Conservation (phyloP, 2,329 filamentous ascomycete genomes). For the Nemania diffusa region DNA sequence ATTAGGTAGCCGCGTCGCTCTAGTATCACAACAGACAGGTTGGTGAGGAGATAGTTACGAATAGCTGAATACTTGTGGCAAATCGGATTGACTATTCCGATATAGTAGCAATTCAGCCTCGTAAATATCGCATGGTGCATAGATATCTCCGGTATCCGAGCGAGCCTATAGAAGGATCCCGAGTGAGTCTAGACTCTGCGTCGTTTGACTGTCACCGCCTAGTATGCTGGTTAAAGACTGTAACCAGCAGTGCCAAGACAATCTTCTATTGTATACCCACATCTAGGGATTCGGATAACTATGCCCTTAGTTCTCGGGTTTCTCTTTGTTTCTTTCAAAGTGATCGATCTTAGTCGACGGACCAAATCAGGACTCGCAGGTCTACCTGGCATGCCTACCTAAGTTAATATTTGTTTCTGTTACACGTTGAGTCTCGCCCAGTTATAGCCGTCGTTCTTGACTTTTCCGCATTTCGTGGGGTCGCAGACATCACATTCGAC, state of each 20-base stretch:
- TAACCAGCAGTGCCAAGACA: slow-evolving; percentile 6
- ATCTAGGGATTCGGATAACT: slow-evolving; percentile 8
- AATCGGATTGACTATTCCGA: background rate
- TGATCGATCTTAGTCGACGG: too few relatives aligned
- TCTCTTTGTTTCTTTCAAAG: slow-evolving; percentile 2
- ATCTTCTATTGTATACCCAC: background rate
- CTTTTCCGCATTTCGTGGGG: slow-evolving; percentile 36
- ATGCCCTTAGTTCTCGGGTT: background rate
- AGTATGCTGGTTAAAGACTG: background rate
- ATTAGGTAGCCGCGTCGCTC: too few relatives aligned
- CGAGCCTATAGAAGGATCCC: background rate
- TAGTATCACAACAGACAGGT: too few relatives aligned
- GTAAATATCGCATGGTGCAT: too few relatives aligned
- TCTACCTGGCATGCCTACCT: background rate
- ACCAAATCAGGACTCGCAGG: background rate
- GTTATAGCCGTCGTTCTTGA: background rate
- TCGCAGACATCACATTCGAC: slow-evolving; percentile 10
- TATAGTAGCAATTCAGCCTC: background rate
- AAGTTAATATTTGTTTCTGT: background rate
- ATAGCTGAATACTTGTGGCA: background rate
- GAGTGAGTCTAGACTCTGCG: background rate
- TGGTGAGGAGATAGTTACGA: background rate
- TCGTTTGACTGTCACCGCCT: background rate
- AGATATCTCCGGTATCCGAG: too few relatives aligned
- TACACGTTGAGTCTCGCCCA: background rate